Evolutionary conservation across 305 asterid species (phyloP).

Genomic region (Solanum chacoense): DNA sequence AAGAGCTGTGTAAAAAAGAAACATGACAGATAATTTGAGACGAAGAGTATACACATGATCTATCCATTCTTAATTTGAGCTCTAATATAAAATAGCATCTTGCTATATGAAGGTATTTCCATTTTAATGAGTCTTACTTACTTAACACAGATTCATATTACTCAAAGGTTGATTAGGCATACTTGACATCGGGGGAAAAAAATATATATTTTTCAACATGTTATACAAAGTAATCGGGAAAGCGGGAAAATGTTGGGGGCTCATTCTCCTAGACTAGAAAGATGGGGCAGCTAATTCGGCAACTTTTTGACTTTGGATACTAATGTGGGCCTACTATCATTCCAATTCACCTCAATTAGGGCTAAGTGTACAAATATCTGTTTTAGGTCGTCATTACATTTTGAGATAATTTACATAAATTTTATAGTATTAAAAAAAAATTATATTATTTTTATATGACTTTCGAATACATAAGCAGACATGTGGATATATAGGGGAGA

Average conservation of each 20-base stretch:
- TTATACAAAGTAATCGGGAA: not conserved
- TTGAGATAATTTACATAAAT: no score
- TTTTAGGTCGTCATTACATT: not conserved
- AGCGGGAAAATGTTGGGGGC: not conserved
- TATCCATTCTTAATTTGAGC: not conserved
- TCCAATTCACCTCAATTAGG: not conserved
- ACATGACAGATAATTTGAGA: not conserved
- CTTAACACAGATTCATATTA: not conserved
- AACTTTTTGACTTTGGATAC: not conserved
- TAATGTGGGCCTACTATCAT: not conserved
- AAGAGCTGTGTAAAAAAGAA: accelerated
- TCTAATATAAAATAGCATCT: not conserved
- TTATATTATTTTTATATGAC: no score
- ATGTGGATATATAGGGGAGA: not conserved
- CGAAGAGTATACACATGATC: not conserved
- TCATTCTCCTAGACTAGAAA: not conserved
- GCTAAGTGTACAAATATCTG: not conserved
- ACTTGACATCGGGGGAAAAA: not conserved
- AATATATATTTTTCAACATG: not conserved
- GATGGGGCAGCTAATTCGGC: not conserved
- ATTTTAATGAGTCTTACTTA: not conserved
- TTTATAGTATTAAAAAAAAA: no score
- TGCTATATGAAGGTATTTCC: not conserved
- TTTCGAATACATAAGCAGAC: no score
- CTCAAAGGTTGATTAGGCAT: not conserved